Evolutionary conservation across 768 basidiomycete genomes (phyloP).

Genomic region (Royoungia palumana): DNA sequence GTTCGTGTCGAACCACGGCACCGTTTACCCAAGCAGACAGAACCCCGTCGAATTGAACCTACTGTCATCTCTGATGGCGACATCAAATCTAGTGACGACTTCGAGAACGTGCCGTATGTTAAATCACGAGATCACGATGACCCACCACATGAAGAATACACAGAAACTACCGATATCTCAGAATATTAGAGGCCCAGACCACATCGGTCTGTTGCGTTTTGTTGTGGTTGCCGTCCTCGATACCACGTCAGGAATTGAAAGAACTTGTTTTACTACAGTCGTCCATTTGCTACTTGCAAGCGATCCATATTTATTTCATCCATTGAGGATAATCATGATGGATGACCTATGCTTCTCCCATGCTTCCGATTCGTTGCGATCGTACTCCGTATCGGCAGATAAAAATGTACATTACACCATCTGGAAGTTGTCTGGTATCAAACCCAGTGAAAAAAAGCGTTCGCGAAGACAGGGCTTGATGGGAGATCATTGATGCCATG

Average conservation of each 20-base stretch:
- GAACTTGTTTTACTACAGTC: conserved; percentile 17
- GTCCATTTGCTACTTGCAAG: conserved; percentile 7
- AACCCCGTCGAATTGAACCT: conserved; percentile 32
- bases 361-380: conserved; percentile 4
- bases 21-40: conserved; percentile 20
- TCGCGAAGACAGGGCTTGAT: neutral
- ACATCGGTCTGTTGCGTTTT: conserved; percentile 1
- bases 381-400: neutral
- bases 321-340: conserved; percentile 4
- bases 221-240: conserved; percentile 8
- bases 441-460: neutral
- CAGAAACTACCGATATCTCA: conserved; percentile 27
- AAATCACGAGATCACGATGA: conserved; percentile 20
- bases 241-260: conserved; percentile 9
- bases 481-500: neutral
- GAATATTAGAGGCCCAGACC: conserved; percentile 26
- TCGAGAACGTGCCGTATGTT: conserved; percentile 23
- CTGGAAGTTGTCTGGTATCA: neutral
- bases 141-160: conserved; percentile 22
- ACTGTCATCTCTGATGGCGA: conserved; percentile 32
- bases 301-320: conserved; percentile 22
- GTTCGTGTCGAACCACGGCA: conserved; percentile 34
- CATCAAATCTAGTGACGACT: conserved; percentile 28
- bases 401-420: neutral
- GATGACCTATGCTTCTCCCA: conserved; percentile 2